These are phyloP conservation scores for Spizellomyces sp. DNA, from an alignment of 192 early-diverging fungal species.

Conservation along the genomic window DNA sequence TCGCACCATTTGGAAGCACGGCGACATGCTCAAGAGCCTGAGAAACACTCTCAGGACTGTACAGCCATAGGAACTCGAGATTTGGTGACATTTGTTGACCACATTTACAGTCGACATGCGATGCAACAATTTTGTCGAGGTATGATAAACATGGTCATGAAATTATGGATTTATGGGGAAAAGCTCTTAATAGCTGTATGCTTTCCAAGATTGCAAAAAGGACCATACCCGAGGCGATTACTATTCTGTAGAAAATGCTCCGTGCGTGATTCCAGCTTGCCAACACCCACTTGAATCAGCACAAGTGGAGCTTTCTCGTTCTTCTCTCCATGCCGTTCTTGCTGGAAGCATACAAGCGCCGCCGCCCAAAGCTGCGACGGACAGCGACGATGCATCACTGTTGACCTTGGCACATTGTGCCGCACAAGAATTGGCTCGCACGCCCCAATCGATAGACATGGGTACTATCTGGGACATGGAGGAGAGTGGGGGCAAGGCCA, in stretches of 20 bases:
- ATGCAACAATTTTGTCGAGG: conserved; percentile 8
- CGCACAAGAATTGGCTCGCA: conserved; percentile 13
- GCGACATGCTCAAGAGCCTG: not conserved
- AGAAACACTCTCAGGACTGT: not conserved
- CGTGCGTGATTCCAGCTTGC: conserved; percentile 15
- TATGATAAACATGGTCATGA: not conserved
- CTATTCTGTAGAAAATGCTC: conserved; percentile 19
- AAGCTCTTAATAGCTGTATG: not conserved
- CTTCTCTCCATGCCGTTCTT: conserved; percentile 14
- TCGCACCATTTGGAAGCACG: conserved; percentile 16
- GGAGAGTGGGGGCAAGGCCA: not conserved
- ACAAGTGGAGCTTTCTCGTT: not conserved
- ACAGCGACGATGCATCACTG: conserved; percentile 10
- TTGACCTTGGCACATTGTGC: conserved; percentile 21
- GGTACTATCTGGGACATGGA: not conserved
- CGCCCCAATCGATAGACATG: not conserved
- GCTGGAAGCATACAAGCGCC: not conserved
- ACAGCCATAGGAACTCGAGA: not conserved
- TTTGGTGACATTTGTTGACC: conserved; percentile 12
- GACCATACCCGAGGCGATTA: conserved; percentile 17
- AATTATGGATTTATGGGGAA: too few species aligned
- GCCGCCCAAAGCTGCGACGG: not conserved
- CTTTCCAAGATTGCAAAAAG: conserved; percentile 9
- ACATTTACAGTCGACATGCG: conserved; percentile 16
- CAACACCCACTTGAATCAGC: not conserved